Conservation (phyloP, 495 filamentous ascomycete genomes). For the Neurospora africana region DNA sequence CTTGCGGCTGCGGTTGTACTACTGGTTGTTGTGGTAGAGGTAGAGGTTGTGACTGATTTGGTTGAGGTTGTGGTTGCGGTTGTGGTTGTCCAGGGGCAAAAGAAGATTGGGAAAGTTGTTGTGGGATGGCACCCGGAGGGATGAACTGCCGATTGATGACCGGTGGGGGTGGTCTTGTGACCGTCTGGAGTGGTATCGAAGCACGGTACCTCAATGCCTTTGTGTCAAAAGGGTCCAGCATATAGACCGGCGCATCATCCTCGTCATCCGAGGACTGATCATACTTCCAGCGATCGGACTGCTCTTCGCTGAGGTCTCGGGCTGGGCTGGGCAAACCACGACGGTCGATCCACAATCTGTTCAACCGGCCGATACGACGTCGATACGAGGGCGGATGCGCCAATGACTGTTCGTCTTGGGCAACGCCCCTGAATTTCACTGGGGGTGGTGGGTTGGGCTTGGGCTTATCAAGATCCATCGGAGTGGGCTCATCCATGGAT, state of each 20-base stretch:
- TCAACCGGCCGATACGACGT: constrained; percentile 66
- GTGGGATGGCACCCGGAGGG: neutral
- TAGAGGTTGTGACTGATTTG: neutral
- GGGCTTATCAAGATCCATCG: constrained; percentile 28
- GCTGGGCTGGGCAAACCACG: constrained; percentile 45
- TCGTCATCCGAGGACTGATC: constrained; percentile 67
- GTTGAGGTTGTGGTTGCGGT: constrained; percentile 13
- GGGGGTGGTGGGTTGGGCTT: constrained; percentile 9
- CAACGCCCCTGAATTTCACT: constrained; percentile 26
- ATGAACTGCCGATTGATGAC: neutral
- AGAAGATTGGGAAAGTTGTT: neutral
- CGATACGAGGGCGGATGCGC: constrained; percentile 58
- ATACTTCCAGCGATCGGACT: constrained; percentile 71
- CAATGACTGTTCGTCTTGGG: constrained; percentile 30
- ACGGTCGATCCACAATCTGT: constrained; percentile 74
- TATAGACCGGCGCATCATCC: constrained; percentile 46
- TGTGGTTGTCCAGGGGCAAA: constrained; percentile 2
- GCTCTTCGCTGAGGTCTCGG: constrained; percentile 39
- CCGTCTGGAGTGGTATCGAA: constrained; percentile 45
- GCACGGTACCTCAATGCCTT: constrained; percentile 63
- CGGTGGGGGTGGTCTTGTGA: neutral
- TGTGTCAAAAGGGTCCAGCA: constrained; percentile 60
- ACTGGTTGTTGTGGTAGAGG: constrained; percentile 1
- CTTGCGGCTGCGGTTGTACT: constrained; percentile 1
- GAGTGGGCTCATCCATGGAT: constrained; percentile 36